Base-by-base conservation (phyloP, 768 basidiomycete species). In the Piloderma croceum region DNA sequence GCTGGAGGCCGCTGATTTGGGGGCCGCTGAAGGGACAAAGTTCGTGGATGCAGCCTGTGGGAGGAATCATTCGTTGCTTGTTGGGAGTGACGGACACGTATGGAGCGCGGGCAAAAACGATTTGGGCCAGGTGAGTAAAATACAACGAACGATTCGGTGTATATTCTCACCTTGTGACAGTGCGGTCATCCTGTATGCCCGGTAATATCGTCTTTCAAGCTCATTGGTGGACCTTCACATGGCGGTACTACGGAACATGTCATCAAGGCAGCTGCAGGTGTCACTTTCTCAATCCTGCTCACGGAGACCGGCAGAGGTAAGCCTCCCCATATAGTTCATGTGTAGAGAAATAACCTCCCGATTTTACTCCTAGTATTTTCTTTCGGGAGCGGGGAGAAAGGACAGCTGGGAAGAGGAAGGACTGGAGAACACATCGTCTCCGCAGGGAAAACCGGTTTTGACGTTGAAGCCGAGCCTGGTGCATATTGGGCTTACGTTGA, bases 391-490 rank as follows among this genome's bases (percentile, higher is more conserved):
- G 89, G 81, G 17, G 92, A 96, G 61, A 81, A 89, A 43, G 94
- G 94, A 1, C 93, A 96, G 49, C 69, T 97, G 0, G 94, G 91
- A 1, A 93, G 90, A 57, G 94, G 93, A 13, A 79, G 79, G 47
- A 93, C 90, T 0, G 90, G 93, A n/a, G 91, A 94, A 61, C 77
- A 89, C 24, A 88, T 94, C 43, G 76, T 82, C 7, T 83, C 85
- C 1, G 87, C 85, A 15, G 89, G 89, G 51, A 90, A 90, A 62
- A 78, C 81, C 1, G 80, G 76, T 9, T 94, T 76, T 52, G 92
- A 94, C 53, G 73, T 86, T 15, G 82, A 90, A 50, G 62, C 68
- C 24, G 70, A 77, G 7, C 87, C 88, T 19, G 67, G 88, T 85
- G 51, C 49, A 71, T n/a, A n/a, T 51, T n/a, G n/a, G n/a, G n/a